Base-by-base conservation (phyloP, 2,329 filamentous ascomycete genomes). In the Alternaria gansuensis region DNA sequence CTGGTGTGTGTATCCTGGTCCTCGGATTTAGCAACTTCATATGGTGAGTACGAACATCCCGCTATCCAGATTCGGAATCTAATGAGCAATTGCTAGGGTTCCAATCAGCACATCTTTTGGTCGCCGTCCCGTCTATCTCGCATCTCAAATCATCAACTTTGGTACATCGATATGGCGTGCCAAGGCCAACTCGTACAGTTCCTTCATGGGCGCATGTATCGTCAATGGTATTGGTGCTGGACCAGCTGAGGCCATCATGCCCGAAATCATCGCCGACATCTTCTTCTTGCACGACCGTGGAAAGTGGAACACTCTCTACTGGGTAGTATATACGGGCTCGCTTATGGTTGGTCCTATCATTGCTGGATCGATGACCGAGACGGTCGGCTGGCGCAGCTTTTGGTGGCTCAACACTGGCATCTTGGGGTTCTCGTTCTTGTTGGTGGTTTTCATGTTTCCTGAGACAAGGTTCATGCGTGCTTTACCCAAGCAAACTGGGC, bases 241-340 rank as follows among this genome's bases (percentile, higher is more conserved):
- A 0, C 86, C 87, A 5, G 83, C 84, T 3, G 86, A 90, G 77
- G 88, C 85, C 0, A 82, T 85, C 2, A 85, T 87, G 75, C 87
- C 86, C 0, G 82, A 84, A 29, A 82, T 89, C 51, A 88, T 89
- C 66, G 84, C 87, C 3, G 87, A 89, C 66, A 82, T 88, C 10
- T 85, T 86, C 69, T 89, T 90, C 74, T 77, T 90, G 9, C 85
- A 88, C 67, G 85, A 89, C 49, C 82, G 87, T 57, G 87, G 87
- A 6, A 85, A 84, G 63, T 88, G 83, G 77, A 86, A 86, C 63
- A 86, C 84, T 0, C 66, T 85, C 0, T 89, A 89, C 69, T 89
- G 87, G 77, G 82, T 83, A 0, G 78, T 83, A 11, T 89, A 88
- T 71, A 88, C 88, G 78, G 86, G 85, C 2, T 83, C 83, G 10